Base-by-base conservation (phyloP, 768 basidiomycete genomes). In the Kwoniella mangroviensis region DNA sequence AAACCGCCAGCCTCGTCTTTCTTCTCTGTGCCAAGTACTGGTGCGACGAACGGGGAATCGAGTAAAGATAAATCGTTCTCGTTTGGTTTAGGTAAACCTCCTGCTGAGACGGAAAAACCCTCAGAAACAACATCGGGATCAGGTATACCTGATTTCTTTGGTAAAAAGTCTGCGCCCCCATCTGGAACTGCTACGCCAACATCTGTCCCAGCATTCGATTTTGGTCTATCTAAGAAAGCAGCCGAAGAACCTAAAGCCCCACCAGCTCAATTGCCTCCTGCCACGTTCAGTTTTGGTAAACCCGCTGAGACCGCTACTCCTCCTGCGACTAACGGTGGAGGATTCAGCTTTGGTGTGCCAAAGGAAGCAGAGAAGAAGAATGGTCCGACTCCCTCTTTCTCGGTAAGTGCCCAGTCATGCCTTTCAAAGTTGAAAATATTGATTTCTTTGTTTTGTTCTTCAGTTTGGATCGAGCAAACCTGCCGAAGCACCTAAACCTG, bases 61-160 rank as follows among this genome's bases (percentile, higher is more conserved):
- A 19, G 26, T 42, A 73, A 73, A 51, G 56, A 43, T 24, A 71
- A 71, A 40, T 34, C 58, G 0, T 69, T 69, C 54, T 66, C 68
- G 1, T 73, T 73, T 34, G 72, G 72, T 34, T 57, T 73, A 17
- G 72, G 72, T 58, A 64, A 73, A 63, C 72, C 72, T 4, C n/a
- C 63, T 12, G 42, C 21, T 24, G 54, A 19, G 9, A 40, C 53
- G 21, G 59, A 62, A 17, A 57, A 52, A n/a, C 15, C 65, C 3
- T 15, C 63, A 21, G 34, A 34, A 34, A 34, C 34, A 34, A 34
- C 52, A 4, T 43, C 53, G 10, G 52, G 15, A 34, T 51, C 42
- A 51, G 72, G 45, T 19, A 59, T 73, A 19, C 72, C 72, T 4
- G 63, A 73, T 42, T 73, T 73, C 55, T 73, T 73, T 17, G 72